Conservation (phyloP, 2,329 filamentous ascomycete species). For the Aspergillus viridinutans region DNA sequence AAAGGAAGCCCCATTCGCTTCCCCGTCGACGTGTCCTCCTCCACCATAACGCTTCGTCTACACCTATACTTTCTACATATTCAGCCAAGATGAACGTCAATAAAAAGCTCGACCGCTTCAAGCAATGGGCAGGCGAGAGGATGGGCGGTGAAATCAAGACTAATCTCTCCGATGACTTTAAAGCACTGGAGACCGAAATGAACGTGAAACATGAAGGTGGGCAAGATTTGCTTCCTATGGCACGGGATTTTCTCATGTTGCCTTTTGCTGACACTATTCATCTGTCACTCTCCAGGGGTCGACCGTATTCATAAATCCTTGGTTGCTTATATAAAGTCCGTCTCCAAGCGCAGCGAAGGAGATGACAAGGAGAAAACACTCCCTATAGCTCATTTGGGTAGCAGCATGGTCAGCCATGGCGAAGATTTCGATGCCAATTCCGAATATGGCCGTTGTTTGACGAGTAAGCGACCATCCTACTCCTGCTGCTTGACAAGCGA, state of each 20-base stretch:
- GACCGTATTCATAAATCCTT: slow-evolving; percentile 84
- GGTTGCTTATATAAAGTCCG: slow-evolving; percentile 79
- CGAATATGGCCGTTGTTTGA: slow-evolving; percentile 83
- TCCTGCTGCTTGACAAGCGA: not conserved
- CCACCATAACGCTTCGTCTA: not conserved
- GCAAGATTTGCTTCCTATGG: not conserved
- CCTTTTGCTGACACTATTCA: slow-evolving; percentile 12
- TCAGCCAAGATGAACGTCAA: slow-evolving; percentile 56
- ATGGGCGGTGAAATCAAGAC: slow-evolving; percentile 92
- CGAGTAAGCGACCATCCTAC: slow-evolving; percentile 49
- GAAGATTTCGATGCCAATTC: slow-evolving; percentile 90
- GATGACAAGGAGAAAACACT: slow-evolving; percentile 86
- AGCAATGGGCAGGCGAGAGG: slow-evolving; percentile 96
- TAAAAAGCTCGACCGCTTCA: slow-evolving; percentile 92
- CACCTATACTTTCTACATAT: not conserved
- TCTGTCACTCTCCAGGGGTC: slow-evolving; percentile 60
- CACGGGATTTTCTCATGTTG: not conserved
- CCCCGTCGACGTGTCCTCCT: slow-evolving; percentile 4
- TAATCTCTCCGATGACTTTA: slow-evolving; percentile 84
- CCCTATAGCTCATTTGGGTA: slow-evolving; percentile 73
- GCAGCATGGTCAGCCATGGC: slow-evolving; percentile 81
- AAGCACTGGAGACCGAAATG: slow-evolving; percentile 86
- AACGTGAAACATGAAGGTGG: slow-evolving; percentile 79
- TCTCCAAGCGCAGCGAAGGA: slow-evolving; percentile 76
- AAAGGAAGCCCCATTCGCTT: not conserved